These are phyloP conservation scores for Kokia cookei DNA, from an alignment of 441 rosid species.

Conservation along the genomic window DNA sequence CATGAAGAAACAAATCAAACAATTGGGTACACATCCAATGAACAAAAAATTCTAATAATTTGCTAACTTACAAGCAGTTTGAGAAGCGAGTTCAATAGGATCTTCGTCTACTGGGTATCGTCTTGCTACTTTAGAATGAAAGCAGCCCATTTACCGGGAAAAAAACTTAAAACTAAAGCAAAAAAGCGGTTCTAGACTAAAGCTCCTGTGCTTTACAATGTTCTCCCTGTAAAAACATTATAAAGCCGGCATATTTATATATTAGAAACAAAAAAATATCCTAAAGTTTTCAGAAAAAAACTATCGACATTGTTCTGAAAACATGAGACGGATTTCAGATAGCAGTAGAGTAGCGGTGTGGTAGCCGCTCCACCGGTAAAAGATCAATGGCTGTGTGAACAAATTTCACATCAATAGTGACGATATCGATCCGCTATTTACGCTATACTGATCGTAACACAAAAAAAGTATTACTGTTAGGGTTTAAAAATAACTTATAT, in stretches of 20 bases:
- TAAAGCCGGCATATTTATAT: conserved; percentile 4
- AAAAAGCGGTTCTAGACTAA: conserved; percentile 9
- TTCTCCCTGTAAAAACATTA: conserved; percentile 17
- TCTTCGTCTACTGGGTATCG: conserved; percentile 74
- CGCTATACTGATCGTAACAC: no score
- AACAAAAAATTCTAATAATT: not conserved
- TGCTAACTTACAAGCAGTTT: conserved; percentile 78
- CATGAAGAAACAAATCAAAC: not conserved
- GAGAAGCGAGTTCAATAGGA: conserved; percentile 74
- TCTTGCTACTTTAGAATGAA: conserved; percentile 62
- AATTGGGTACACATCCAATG: not conserved
- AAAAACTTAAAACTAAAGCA: not conserved
- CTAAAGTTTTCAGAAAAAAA: not conserved
- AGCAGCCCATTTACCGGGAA: conserved; percentile 87
- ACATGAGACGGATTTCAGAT: not conserved
- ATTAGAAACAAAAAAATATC: not conserved
- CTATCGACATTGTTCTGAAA: not conserved
- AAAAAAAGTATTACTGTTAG: not conserved
- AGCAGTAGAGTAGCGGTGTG: not conserved
- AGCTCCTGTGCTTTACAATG: conserved; percentile 19
- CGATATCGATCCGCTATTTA: not conserved
- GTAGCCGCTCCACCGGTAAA: not conserved
- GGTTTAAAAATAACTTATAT: not conserved
- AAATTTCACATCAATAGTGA: not conserved
- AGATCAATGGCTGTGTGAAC: not conserved